Conservation (phyloP, 805 yeast species). For the Saccharomycopsis sp. region DNA sequence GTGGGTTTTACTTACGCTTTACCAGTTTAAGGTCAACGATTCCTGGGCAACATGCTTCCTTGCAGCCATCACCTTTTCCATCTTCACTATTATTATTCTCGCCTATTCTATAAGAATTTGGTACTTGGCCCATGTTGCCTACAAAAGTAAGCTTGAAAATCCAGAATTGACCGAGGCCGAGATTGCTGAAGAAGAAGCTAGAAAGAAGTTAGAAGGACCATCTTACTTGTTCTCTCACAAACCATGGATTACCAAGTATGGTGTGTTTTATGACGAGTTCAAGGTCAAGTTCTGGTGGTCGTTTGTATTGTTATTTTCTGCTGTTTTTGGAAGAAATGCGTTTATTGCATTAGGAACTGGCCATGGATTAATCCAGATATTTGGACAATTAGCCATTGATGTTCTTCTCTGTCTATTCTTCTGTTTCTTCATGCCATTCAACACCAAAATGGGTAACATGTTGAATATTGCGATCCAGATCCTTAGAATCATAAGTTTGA, state of each 20-base stretch:
- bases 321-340: constrained; percentile 27
- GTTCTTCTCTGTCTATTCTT: constrained; percentile 22
- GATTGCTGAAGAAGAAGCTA: background rate
- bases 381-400: constrained; percentile 29
- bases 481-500: constrained; percentile 26
- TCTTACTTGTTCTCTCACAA: constrained; percentile 25
- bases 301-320: constrained; percentile 24
- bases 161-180: constrained; percentile 9
- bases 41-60: constrained; percentile 28
- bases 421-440: constrained; percentile 26
- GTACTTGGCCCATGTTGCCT: constrained; percentile 25
- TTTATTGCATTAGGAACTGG: constrained; percentile 30
- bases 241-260: constrained; percentile 28
- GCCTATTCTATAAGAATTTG: constrained; percentile 25
- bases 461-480: constrained; percentile 27
- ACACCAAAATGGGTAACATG: constrained; percentile 27
- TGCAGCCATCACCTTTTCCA: constrained; percentile 27
- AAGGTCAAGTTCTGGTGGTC: constrained; percentile 30
- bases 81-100: constrained; percentile 24
- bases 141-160: constrained; percentile 22
- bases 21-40: constrained; percentile 28
- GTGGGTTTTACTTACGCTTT: constrained; percentile 28
- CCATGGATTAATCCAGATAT: constrained; percentile 28
- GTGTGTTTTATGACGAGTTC: constrained; percentile 30
- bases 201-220: constrained; percentile 10